phyloP scores from a whole-genome alignment of 2,329 filamentous ascomycete genomes.

The Allantophomopsis cytisporea region DNA sequence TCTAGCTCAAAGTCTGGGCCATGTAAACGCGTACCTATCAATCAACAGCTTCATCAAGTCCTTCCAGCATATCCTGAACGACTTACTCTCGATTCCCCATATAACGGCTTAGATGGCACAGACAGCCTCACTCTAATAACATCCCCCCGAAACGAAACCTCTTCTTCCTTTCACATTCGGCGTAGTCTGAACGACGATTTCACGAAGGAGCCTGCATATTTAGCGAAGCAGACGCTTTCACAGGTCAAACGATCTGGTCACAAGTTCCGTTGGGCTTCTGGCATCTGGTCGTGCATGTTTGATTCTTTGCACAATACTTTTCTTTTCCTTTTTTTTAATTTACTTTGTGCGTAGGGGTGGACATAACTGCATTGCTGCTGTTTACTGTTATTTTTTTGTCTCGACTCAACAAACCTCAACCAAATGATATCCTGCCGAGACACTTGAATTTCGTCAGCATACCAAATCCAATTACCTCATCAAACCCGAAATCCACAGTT shows the following conservation, averaged over 20 bases:
- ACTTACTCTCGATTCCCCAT: constrained; percentile 7
- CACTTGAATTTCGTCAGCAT: constrained; percentile 1
- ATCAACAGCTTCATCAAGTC: constrained; percentile 1
- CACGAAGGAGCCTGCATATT: constrained; percentile 27
- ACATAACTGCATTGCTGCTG: constrained; percentile 19
- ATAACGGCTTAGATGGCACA: constrained; percentile 12
- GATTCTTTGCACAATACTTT: constrained; percentile 28
- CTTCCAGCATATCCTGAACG: constrained; percentile 7
- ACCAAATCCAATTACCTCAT: no score
- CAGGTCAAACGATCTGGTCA: constrained; percentile 9
- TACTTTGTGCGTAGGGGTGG: constrained; percentile 18
- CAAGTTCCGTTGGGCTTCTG: constrained; percentile 4
- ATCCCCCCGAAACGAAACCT: constrained; percentile 25
- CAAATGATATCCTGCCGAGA: constrained; percentile 19
- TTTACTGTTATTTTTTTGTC: constrained; percentile 14
- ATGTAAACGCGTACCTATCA: constrained; percentile 18
- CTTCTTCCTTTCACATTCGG: constrained; percentile 17
- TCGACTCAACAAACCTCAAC: constrained; percentile 2
- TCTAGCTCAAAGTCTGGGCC: constrained; percentile 77
- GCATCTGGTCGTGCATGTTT: constrained; percentile 15
- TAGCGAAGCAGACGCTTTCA: constrained; percentile 18
- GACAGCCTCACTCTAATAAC: constrained; percentile 21
- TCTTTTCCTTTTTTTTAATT: constrained; percentile 16
- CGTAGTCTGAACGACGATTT: constrained; percentile 30
- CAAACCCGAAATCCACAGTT: no score